These are phyloP conservation scores for Teunomyces atbi DNA, from an alignment of 805 yeast genomes.

Conservation along the genomic window DNA sequence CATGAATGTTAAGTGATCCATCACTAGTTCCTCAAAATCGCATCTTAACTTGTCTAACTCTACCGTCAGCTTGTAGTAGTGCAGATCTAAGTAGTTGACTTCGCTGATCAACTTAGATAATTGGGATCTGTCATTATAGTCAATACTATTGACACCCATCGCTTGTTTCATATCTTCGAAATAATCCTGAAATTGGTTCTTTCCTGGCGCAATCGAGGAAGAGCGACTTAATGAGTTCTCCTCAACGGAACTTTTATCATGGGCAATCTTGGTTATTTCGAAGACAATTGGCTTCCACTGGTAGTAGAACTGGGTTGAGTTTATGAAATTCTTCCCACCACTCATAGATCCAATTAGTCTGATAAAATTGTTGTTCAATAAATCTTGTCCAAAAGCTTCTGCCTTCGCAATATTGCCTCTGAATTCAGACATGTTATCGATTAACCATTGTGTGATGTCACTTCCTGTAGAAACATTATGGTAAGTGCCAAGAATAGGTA, in stretches of 20 bases:
- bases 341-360: constrained; percentile 61
- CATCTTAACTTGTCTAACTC: constrained; percentile 67
- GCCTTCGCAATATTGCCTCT: constrained; percentile 53
- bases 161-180: constrained; percentile 46
- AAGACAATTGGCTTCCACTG: constrained; percentile 79
- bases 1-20: constrained; percentile 74
- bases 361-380: constrained; percentile 59
- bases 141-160: constrained; percentile 42
- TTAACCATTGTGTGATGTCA: constrained; percentile 58
- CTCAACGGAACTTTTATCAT: constrained; percentile 5
- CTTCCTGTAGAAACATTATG: constrained; percentile 61
- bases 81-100: constrained; percentile 53
- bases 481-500: constrained; percentile 70
- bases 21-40: constrained; percentile 66
- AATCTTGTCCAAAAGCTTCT: constrained; percentile 73
- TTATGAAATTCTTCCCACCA: constrained; percentile 56
- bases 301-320: constrained; percentile 68
- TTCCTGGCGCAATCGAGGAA: constrained; percentile 5
- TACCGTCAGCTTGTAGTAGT: constrained; percentile 46
- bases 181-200: constrained; percentile 19
- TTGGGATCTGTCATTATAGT: constrained; percentile 50
- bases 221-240: constrained; percentile 9
- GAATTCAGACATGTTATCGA: constrained; percentile 42
- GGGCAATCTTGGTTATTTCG: constrained; percentile 37
- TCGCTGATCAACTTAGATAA: constrained; percentile 54